A percentile compares a stretch with the other conserved stretches of the same genome.
These are phyloP conservation scores for Botrytis paeoniae DNA, from an alignment of 2,329 filamentous ascomycete genomes.

Conservation along the genomic window DNA sequence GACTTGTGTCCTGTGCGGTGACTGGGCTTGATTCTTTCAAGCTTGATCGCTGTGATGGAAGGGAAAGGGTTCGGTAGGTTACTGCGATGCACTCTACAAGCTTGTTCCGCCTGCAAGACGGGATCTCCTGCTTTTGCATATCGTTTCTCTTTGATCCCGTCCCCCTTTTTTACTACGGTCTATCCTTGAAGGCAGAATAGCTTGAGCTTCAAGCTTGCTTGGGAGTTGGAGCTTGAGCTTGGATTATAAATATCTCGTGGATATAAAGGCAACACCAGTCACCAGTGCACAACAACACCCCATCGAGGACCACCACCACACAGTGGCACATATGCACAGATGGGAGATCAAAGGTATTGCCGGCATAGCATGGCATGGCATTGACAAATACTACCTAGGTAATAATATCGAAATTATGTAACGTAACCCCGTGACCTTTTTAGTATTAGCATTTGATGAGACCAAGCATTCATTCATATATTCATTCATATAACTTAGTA, in stretches of 20 bases:
- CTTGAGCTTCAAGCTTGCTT: neutral
- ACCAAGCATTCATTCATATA: neutral
- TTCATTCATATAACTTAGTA: too few relatives aligned
- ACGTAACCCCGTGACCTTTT: neutral
- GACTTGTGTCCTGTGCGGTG: slow-evolving; percentile 13
- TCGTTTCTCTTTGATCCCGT: slow-evolving; percentile 9
- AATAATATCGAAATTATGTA: neutral
- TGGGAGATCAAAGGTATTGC: neutral
- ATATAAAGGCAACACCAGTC: neutral
- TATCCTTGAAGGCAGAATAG: neutral
- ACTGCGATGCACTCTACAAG: slow-evolving; percentile 14
- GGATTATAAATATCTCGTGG: neutral
- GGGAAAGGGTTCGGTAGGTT: slow-evolving; percentile 8
- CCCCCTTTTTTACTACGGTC: neutral
- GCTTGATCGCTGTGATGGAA: slow-evolving; percentile 11
- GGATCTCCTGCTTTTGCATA: slow-evolving; percentile 21
- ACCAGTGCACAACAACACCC: neutral
- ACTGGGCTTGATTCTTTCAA: slow-evolving; percentile 11
- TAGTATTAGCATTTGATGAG: neutral
- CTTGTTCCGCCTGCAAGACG: slow-evolving; percentile 16
- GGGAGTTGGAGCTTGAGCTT: neutral
- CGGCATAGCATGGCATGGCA: slow-evolving; percentile 1
- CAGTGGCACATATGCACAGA: neutral
- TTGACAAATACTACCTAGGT: neutral
- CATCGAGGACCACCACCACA: neutral